Conservation (phyloP, 2,329 filamentous ascomycete species). For the Penicillium sp. region DNA sequence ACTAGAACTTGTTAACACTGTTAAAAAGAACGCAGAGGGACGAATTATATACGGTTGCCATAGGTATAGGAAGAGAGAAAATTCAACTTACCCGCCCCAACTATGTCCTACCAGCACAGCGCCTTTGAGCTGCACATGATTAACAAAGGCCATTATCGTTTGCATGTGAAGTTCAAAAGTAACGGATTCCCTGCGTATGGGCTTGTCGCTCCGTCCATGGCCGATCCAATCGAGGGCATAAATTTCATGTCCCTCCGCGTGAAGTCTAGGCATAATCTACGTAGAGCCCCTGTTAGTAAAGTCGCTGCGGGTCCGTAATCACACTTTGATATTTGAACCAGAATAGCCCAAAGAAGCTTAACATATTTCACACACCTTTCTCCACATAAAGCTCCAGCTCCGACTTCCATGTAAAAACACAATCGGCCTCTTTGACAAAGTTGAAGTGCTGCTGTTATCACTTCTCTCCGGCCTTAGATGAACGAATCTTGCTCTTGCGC, state of each 20-base stretch:
- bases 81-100: slow-evolving; percentile 8
- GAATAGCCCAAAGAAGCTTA: not conserved
- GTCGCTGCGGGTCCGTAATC: not conserved
- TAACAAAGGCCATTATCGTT: slow-evolving; percentile 20
- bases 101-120: slow-evolving; percentile 8
- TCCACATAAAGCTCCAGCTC: slow-evolving; percentile 27
- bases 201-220: slow-evolving; percentile 28
- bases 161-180: slow-evolving; percentile 26
- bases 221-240: slow-evolving; percentile 24
- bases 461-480: not conserved
- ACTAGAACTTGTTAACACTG: not conserved
- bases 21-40: not conserved
- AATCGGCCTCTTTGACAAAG: slow-evolving; percentile 7
- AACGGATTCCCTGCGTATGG: slow-evolving; percentile 5
- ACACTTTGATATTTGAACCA: not conserved
- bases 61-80: not conserved
- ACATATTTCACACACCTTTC: slow-evolving; percentile 18
- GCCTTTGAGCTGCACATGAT: slow-evolving; percentile 16
- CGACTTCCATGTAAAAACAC: slow-evolving; percentile 28
- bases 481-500: slow-evolving; percentile 8
- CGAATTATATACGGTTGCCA: not conserved
- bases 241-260: slow-evolving; percentile 19
- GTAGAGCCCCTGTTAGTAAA: not conserved
- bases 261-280: slow-evolving; percentile 5
- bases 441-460: not conserved